phyloP scores from a whole-genome alignment of 2,329 filamentous ascomycete species.

The Cytospora leucostoma region DNA sequence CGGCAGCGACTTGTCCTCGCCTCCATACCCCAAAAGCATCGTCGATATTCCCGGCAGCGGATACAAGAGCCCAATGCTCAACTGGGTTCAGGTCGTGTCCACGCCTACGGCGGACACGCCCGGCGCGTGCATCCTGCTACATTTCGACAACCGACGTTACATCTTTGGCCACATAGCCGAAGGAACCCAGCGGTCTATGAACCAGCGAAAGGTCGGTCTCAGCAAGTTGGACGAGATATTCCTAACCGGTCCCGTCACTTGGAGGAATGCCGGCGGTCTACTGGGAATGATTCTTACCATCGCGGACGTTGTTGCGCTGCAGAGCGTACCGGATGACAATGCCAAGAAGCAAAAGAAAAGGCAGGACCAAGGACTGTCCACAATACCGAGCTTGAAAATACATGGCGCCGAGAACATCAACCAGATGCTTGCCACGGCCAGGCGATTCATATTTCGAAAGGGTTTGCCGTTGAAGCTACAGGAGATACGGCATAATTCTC shows the following conservation, averaged over 20 bases:
- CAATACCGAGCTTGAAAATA: conserved; percentile 55
- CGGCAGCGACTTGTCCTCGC: background rate
- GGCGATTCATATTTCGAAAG: conserved; percentile 84
- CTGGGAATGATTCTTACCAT: conserved; percentile 83
- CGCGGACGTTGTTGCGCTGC: conserved; percentile 63
- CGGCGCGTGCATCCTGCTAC: conserved; percentile 74
- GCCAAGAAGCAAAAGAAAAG: conserved; percentile 47
- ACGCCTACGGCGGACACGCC: conserved; percentile 87
- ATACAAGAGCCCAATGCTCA: conserved; percentile 60
- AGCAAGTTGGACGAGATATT: conserved; percentile 75
- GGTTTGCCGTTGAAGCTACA: conserved; percentile 71
- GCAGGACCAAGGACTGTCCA: conserved; percentile 41
- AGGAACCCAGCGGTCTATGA: conserved; percentile 77
- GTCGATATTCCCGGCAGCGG: conserved; percentile 12
- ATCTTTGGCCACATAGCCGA: conserved; percentile 81
- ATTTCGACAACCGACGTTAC: conserved; percentile 82
- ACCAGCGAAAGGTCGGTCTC: conserved; percentile 66
- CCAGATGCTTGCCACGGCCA: conserved; percentile 77
- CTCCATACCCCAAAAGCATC: background rate
- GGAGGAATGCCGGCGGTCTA: conserved; percentile 77
- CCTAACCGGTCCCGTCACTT: conserved; percentile 74
- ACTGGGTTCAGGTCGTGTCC: conserved; percentile 72
- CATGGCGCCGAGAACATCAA: conserved; percentile 80
- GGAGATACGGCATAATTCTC: conserved; percentile 61
- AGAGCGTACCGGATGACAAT: conserved; percentile 34